Percentiles rank a stretch among this genome's conserved stretches.
phyloP scores from a whole-genome alignment of 2,329 filamentous ascomycete species.

The Aureobasidium namibiae region DNA sequence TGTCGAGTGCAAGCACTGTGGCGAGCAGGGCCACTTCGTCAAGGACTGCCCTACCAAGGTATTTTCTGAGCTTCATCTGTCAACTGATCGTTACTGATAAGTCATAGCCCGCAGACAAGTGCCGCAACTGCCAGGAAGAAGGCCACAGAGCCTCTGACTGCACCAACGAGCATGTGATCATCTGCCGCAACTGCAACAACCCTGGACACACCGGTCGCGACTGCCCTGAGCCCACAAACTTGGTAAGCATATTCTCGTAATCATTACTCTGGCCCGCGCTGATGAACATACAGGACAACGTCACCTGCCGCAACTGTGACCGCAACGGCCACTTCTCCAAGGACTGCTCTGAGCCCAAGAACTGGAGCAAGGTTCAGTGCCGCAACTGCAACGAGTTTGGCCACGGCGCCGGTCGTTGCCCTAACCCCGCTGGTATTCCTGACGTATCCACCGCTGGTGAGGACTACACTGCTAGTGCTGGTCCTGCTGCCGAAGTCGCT shows the following conservation, averaged over 20 bases:
- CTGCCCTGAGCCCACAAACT: slow-evolving; percentile 47
- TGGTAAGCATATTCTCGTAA: not conserved
- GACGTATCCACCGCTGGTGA: slow-evolving; percentile 7
- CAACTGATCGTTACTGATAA: not conserved
- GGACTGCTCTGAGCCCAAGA: slow-evolving; percentile 56
- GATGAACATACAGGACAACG: slow-evolving; percentile 16
- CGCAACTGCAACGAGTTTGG: slow-evolving; percentile 35
- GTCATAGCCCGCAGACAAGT: slow-evolving; percentile 19
- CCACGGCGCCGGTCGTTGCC: slow-evolving; percentile 20
- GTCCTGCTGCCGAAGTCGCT: not conserved
- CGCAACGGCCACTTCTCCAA: slow-evolving; percentile 49
- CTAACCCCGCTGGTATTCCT: slow-evolving; percentile 22
- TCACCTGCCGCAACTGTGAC: slow-evolving; percentile 27
- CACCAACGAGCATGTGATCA: slow-evolving; percentile 25
- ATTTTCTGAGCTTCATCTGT: not conserved
- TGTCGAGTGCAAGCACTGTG: slow-evolving; percentile 28
- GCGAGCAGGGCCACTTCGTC: slow-evolving; percentile 27
- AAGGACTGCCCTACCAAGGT: slow-evolving; percentile 24
- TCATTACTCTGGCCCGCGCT: not conserved
- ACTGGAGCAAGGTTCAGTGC: slow-evolving; percentile 41
- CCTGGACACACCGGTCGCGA: slow-evolving; percentile 47
- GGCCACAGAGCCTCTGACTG: slow-evolving; percentile 27
- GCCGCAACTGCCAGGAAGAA: slow-evolving; percentile 28
- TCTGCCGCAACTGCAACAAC: slow-evolving; percentile 24
- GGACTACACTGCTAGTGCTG: slow-evolving; percentile 13